Percentiles rank a stretch among this genome's conserved stretches.
Evolutionary conservation across 2,329 filamentous ascomycete genomes (phyloP).

Genomic region (Rutstroemia sydowiana): DNA sequence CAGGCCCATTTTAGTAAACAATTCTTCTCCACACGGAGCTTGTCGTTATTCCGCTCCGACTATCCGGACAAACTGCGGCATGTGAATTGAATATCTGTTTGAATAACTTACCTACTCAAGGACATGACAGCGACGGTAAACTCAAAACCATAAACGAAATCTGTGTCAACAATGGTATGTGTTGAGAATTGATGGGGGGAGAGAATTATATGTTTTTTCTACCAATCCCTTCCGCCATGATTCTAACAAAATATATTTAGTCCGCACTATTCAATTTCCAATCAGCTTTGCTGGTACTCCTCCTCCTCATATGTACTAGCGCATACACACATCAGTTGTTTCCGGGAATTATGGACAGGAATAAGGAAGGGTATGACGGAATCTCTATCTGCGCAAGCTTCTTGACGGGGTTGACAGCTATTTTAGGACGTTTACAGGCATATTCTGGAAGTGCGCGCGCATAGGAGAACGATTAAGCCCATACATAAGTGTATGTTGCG

Average conservation of each 20-base stretch:
- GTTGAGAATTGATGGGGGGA: background rate
- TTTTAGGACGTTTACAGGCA: conserved; percentile 40
- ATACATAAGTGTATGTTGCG: conserved; percentile 89
- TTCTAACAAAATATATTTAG: conserved; percentile 39
- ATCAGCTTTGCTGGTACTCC: conserved; percentile 85
- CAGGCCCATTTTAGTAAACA: no score
- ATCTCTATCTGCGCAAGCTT: conserved; percentile 1
- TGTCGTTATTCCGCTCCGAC: background rate
- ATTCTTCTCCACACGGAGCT: background rate
- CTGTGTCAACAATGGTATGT: background rate
- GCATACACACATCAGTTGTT: conserved; percentile 88
- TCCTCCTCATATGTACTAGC: conserved; percentile 93
- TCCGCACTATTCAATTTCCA: conserved; percentile 99
- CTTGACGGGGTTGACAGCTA: conserved; percentile 9
- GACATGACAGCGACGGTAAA: no score
- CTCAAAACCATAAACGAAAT: no score
- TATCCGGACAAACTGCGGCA: background rate
- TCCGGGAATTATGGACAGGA: conserved; percentile 82
- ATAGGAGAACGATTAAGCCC: conserved; percentile 90
- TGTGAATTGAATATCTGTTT: background rate
- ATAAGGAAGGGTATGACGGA: conserved; percentile 71
- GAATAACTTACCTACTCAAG: background rate
- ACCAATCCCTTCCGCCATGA: background rate
- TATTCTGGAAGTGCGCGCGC: conserved; percentile 94
- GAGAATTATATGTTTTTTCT: no score